Percentiles rank a stretch among this genome's conserved stretches.
Evolutionary conservation across 768 basidiomycete genomes (phyloP).

Genomic region (Boletus patriciae): DNA sequence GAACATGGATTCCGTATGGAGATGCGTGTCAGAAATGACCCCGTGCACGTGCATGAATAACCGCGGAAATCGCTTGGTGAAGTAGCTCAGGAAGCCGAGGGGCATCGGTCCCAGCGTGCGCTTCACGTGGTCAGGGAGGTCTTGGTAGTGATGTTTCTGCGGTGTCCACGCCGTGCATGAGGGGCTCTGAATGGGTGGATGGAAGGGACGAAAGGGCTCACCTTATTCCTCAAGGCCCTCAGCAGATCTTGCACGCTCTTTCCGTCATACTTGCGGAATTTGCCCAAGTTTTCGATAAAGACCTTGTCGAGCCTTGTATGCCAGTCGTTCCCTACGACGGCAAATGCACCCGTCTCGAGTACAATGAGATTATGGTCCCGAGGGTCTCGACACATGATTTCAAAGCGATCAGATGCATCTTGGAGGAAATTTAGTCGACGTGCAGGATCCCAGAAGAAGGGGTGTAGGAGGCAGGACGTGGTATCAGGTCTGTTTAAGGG

Average conservation of each 20-base stretch:
- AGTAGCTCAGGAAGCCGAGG: slow-evolving; percentile 88
- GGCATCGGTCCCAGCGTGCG: slow-evolving; percentile 89
- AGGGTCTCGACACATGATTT: slow-evolving; percentile 95
- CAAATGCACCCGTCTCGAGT: slow-evolving; percentile 67
- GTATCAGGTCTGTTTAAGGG: slow-evolving; percentile 72
- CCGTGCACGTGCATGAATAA: slow-evolving; percentile 90
- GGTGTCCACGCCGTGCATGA: slow-evolving; percentile 13
- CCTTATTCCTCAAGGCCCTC: slow-evolving; percentile 94
- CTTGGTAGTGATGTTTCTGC: slow-evolving; percentile 98
- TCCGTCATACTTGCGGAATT: slow-evolving; percentile 96
- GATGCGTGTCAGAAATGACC: slow-evolving; percentile 71
- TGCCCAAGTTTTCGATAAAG: slow-evolving; percentile 93
- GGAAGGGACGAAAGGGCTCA: slow-evolving; percentile 35
- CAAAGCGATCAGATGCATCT: slow-evolving; percentile 96
- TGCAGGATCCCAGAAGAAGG: slow-evolving; percentile 94
- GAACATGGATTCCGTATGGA: slow-evolving; percentile 88
- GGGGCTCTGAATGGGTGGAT: background rate
- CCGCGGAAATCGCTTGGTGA: slow-evolving; percentile 87
- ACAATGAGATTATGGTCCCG: slow-evolving; percentile 70
- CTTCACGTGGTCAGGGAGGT: slow-evolving; percentile 89
- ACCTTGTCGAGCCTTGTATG: slow-evolving; percentile 78
- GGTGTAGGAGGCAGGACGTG: slow-evolving; percentile 82
- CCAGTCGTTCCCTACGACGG: slow-evolving; percentile 92
- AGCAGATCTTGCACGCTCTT: slow-evolving; percentile 87
- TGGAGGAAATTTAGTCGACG: slow-evolving; percentile 91